These are phyloP conservation scores for Aotearoamyces nothofagi DNA, from an alignment of 2,329 filamentous ascomycete genomes.

Conservation along the genomic window DNA sequence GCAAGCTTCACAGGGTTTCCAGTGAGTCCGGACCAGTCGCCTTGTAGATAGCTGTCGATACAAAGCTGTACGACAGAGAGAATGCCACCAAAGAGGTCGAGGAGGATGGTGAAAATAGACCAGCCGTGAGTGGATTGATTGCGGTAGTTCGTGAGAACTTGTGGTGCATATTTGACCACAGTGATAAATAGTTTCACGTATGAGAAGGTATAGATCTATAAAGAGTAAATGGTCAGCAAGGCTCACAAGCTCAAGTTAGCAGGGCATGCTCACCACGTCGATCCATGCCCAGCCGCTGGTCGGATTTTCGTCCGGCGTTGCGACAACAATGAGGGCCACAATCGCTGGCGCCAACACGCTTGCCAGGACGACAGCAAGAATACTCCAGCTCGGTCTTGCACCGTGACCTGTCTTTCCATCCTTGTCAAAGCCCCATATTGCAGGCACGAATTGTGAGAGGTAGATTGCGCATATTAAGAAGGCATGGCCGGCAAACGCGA, in stretches of 20 bases:
- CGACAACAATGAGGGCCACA: slow-evolving; percentile 28
- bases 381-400: slow-evolving; percentile 41
- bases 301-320: slow-evolving; percentile 23
- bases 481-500: slow-evolving; percentile 75
- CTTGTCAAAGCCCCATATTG: slow-evolving; percentile 61
- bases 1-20: slow-evolving; percentile 87
- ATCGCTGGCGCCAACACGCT: slow-evolving; percentile 40
- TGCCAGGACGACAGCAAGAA: slow-evolving; percentile 56
- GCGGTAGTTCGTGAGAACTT: slow-evolving; percentile 68
- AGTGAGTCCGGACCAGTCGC: slow-evolving; percentile 79
- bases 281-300: slow-evolving; percentile 41
- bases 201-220: slow-evolving; percentile 46
- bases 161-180: slow-evolving; percentile 83
- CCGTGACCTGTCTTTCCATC: slow-evolving; percentile 30
- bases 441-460: slow-evolving; percentile 61
- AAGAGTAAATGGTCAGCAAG: too few relatives aligned
- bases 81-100: slow-evolving; percentile 71
- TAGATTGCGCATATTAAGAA: slow-evolving; percentile 55
- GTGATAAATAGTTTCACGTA: slow-evolving; percentile 86
- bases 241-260: too few relatives aligned
- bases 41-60: slow-evolving; percentile 72
- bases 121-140: slow-evolving; percentile 78
- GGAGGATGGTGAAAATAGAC: slow-evolving; percentile 70
- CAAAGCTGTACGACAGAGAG: slow-evolving; percentile 69
- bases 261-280: slow-evolving; percentile 30